Evolutionary conservation across 768 basidiomycete genomes (phyloP).

Genomic region (Termitomyces sp.): DNA sequence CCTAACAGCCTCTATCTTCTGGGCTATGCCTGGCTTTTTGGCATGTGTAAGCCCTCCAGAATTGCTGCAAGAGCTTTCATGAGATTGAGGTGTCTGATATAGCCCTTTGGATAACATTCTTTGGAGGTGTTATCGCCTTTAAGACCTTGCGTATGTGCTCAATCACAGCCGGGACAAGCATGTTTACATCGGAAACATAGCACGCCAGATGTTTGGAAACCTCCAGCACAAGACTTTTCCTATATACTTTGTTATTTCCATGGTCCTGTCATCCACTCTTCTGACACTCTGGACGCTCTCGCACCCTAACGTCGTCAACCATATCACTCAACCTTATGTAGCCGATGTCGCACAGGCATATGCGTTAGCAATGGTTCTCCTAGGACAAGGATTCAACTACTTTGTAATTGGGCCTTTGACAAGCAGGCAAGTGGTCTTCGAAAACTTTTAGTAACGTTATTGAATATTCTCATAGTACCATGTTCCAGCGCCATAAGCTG

Average conservation of each 20-base stretch:
- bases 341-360: conserved; percentile 66
- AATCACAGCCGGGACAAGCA: background rate
- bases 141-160: conserved; percentile 47
- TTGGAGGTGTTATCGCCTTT: conserved; percentile 62
- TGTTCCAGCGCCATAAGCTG: conserved; percentile 65
- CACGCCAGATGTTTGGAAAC: conserved; percentile 65
- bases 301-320: conserved; percentile 48
- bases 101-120: conserved; percentile 64
- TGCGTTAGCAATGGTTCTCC: conserved; percentile 38
- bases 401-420: conserved; percentile 69
- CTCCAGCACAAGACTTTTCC: conserved; percentile 76
- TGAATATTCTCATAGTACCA: conserved; percentile 40
- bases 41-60: conserved; percentile 51
- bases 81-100: background rate
- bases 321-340: conserved; percentile 39
- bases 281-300: conserved; percentile 51
- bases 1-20: conserved; percentile 42
- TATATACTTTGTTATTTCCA: conserved; percentile 62
- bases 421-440: conserved; percentile 38
- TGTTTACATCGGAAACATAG: conserved; percentile 23
- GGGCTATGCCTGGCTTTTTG: conserved; percentile 59
- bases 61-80: background rate
- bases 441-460: background rate
- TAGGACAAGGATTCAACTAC: conserved; percentile 54
- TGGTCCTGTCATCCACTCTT: conserved; percentile 47